These are phyloP conservation scores for Pseudonectria foliicola DNA, from an alignment of 2,329 filamentous ascomycete genomes.

Conservation along the genomic window DNA sequence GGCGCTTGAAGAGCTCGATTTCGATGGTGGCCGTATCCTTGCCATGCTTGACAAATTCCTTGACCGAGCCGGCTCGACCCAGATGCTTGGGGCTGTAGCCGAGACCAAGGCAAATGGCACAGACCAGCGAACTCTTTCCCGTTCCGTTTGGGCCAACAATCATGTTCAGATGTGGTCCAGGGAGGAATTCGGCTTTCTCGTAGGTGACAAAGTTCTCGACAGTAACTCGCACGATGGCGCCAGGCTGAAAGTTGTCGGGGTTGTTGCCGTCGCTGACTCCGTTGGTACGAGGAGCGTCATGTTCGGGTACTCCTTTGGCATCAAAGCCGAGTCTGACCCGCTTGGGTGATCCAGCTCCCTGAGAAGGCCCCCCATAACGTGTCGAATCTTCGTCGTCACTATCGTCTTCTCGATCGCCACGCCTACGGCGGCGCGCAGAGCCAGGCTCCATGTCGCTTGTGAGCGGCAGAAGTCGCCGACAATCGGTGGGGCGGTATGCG, in stretches of 20 bases:
- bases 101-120: conserved; percentile 88
- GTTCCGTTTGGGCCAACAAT: conserved; percentile 98
- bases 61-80: conserved; percentile 75
- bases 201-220: conserved; percentile 93
- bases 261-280: conserved; percentile 8
- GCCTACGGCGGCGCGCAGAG: conserved; percentile 35
- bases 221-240: conserved; percentile 81
- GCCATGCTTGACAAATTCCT: conserved; percentile 92
- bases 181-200: conserved; percentile 81
- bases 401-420: conserved; percentile 33
- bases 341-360: conserved; percentile 26
- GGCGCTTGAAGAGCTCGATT: conserved; percentile 72
- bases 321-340: conserved; percentile 27
- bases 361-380: conserved; percentile 15
- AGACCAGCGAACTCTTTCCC: conserved; percentile 94
- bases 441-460: conserved; percentile 21
- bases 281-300: conserved; percentile 7
- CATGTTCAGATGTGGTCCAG: conserved; percentile 94
- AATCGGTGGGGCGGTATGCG: not conserved
- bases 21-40: conserved; percentile 72
- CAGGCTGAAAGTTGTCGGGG: conserved; percentile 52
- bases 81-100: conserved; percentile 78
- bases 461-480: not conserved
- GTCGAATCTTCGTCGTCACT: conserved; percentile 27
- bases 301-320: conserved; percentile 11